Evolutionary conservation across 129 eudicot genomes (phyloP).

Genomic region (Helianthus tuberosus): DNA sequence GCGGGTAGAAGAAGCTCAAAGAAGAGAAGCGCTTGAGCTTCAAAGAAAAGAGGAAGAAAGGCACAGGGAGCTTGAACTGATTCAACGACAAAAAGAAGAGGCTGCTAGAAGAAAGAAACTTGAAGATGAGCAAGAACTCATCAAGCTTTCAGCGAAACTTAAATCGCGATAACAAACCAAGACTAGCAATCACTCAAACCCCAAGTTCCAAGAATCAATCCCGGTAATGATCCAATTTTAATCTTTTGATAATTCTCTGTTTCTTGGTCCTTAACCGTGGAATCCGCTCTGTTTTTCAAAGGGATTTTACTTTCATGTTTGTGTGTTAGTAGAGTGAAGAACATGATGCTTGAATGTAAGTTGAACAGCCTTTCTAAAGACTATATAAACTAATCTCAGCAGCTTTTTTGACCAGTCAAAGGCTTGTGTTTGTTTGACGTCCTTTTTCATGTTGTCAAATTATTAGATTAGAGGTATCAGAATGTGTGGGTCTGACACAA

Average conservation of each 20-base stretch:
- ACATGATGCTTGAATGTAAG: slow-evolving; percentile 5
- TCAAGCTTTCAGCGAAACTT: slow-evolving; percentile 47
- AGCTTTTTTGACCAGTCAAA: slow-evolving; percentile 8
- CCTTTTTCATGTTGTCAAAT: not conserved
- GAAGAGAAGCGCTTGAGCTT: slow-evolving; percentile 81
- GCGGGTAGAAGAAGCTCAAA: slow-evolving; percentile 91
- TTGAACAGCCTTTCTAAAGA: slow-evolving; percentile 2
- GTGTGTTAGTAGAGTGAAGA: slow-evolving; percentile 4
- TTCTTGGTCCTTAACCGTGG: not conserved
- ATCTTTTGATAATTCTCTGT: not conserved
- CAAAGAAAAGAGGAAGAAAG: slow-evolving; percentile 92
- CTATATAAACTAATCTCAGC: not conserved
- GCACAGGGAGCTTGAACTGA: slow-evolving; percentile 67
- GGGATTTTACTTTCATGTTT: not conserved
- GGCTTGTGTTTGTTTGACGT: slow-evolving; percentile 18
- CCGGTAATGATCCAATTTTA: slow-evolving; percentile 13
- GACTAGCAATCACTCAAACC: slow-evolving; percentile 1
- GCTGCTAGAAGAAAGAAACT: slow-evolving; percentile 77
- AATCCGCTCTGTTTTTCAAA: slow-evolving; percentile 2
- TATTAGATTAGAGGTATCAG: not conserved
- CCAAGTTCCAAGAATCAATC: slow-evolving; percentile 7
- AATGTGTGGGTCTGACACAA: not conserved
- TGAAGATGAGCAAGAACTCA: slow-evolving; percentile 76
- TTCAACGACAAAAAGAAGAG: slow-evolving; percentile 92
- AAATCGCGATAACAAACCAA: slow-evolving; percentile 46